These are phyloP conservation scores for Fusarium xyrophilum DNA, from an alignment of 2,329 filamentous ascomycete species.

Conservation along the genomic window DNA sequence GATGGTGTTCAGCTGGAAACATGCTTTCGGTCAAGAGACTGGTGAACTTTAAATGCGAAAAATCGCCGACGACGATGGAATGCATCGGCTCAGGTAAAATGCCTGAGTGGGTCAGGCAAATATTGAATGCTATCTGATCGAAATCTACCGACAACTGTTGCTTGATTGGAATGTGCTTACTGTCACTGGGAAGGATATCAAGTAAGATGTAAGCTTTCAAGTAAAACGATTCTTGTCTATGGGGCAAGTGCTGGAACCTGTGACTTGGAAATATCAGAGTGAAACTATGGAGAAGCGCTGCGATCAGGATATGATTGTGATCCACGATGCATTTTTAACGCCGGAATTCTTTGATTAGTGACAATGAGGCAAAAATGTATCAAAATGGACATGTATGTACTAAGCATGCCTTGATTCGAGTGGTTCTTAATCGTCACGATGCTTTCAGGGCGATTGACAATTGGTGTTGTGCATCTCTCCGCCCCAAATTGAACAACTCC, in stretches of 20 bases:
- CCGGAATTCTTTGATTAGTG: fast-evolving
- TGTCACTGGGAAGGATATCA: too few relatives aligned
- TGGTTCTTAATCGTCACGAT: fast-evolving
- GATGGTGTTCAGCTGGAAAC: neutral
- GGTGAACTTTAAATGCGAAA: neutral
- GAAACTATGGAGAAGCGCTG: neutral
- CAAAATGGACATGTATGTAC: too few relatives aligned
- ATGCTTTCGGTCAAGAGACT: neutral
- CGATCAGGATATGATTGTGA: fast-evolving
- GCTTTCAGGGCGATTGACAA: fast-evolving
- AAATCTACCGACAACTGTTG: too few relatives aligned
- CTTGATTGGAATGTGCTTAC: too few relatives aligned
- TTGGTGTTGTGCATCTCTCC: neutral
- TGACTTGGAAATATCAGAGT: too few relatives aligned
- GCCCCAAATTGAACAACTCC: fast-evolving
- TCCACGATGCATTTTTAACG: neutral
- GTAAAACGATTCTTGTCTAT: too few relatives aligned
- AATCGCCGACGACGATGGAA: neutral
- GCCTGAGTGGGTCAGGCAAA: too few relatives aligned
- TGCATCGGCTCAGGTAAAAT: fast-evolving
- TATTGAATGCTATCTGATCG: too few relatives aligned
- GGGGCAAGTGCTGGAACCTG: too few relatives aligned
- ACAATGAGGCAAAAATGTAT: fast-evolving
- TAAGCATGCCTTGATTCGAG: fast-evolving
- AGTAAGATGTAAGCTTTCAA: too few relatives aligned